Evolutionary conservation across 495 filamentous ascomycete species (phyloP).

Genomic region (Glonium stellatum): DNA sequence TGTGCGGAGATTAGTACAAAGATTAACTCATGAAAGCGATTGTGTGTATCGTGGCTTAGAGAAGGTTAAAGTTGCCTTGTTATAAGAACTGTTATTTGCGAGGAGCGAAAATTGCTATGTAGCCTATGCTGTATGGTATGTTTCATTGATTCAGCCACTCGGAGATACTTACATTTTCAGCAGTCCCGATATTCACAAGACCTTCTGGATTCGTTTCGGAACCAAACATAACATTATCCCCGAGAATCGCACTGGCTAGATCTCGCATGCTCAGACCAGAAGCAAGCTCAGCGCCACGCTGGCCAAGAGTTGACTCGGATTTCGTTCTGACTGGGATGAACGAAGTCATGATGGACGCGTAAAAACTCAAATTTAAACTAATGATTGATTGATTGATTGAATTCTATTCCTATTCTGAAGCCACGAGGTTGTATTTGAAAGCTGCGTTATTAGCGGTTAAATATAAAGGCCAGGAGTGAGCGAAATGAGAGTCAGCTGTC

Average conservation of each 20-base stretch:
- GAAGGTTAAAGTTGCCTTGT: too few relatives aligned
- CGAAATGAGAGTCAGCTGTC: too few relatives aligned
- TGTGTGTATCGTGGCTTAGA: too few relatives aligned
- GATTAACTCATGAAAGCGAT: neutral
- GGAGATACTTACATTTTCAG: conserved; percentile 8
- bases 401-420: too few relatives aligned
- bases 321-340: neutral
- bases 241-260: neutral
- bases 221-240: neutral
- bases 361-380: neutral
- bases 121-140: too few relatives aligned
- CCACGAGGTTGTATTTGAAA: too few relatives aligned
- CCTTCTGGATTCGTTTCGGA: conserved; percentile 4
- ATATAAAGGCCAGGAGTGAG: too few relatives aligned
- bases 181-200: conserved; percentile 11
- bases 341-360: neutral
- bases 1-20: neutral
- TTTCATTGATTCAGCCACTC: too few relatives aligned
- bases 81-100: too few relatives aligned
- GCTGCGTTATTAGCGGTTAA: too few relatives aligned
- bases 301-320: neutral
- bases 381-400: too few relatives aligned
- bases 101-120: too few relatives aligned
- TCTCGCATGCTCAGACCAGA: neutral
- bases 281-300: neutral